Evolutionary conservation across 768 basidiomycete genomes (phyloP), one percentile per base, ranked within the genome.

Genomic region (Mycena olivaceomarginata): DNA sequence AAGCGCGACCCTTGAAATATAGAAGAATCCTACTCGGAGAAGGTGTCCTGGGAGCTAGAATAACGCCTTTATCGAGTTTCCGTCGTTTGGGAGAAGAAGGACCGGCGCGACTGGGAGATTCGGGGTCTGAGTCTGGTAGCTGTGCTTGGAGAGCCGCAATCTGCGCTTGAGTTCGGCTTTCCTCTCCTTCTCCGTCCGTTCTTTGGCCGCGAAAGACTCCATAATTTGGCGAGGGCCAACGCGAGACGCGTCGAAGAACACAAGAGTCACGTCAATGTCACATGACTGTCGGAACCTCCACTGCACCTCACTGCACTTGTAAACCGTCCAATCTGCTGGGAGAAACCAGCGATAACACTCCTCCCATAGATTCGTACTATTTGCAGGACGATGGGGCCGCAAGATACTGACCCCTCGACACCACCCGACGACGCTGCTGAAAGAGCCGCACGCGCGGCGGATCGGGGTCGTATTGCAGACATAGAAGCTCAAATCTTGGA

Each of bases 21-120:
- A 62, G 40, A 39, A 39, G 77, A 63, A 18, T 53, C 89, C 83
- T 78, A 95, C 94, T 94, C 5, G 93, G 93, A 46, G 95, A 94
- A 11, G 95, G 95, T 0, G 92, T 93, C 0, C 89, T 83, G 7
- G 92, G 93, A 1, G 87, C 92, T 40, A 92, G 82, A 18, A 81
- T 73, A 9, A 40, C 60, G 40, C 56, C 56, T 3, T 22, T 31
- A 57, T 79, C 76, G 5, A 75, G 85, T 46, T 84, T 85, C 72
- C 85, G 87, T 69, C 87, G 85, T 80, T 89, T 89, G 37, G 87
- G 86, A 1, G 88, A 87, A n/a, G n/a, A n/a, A 6, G 83, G 81
- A 9, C 70, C 67, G 37, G 41, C 67, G 67, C 59, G 72, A 67
- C 60, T 66, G 1, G 67, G 69, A 40, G 74, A 72, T 72, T 74